Evolutionary conservation across 225 moss, liverwort and hornwort genomes (phyloP).

Genomic region (Rhytidiadelphus loreus): DNA sequence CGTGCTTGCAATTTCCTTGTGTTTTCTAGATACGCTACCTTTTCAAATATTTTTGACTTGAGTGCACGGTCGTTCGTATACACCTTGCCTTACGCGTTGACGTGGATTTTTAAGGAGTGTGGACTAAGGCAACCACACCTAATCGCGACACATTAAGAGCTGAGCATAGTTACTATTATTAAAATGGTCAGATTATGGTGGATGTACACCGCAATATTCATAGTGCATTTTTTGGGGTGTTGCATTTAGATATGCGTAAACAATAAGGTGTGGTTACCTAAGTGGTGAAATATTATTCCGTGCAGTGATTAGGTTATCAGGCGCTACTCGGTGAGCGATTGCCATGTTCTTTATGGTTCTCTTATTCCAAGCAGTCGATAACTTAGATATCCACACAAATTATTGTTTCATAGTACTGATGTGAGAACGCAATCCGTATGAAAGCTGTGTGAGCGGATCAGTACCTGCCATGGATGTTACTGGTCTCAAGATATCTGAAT

Average conservation of each 20-base stretch:
- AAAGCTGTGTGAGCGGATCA: background rate
- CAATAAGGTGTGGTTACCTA: background rate
- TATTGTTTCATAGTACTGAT: background rate
- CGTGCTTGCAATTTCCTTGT: background rate
- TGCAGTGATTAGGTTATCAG: background rate
- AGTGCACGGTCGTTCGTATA: background rate
- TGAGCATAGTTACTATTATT: background rate
- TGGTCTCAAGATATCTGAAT: background rate
- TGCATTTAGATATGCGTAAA: background rate
- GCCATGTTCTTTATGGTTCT: background rate
- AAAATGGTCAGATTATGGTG: background rate
- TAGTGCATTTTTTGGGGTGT: background rate
- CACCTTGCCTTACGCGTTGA: background rate
- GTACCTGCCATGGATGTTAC: background rate
- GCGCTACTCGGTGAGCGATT: background rate
- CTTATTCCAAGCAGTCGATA: background rate
- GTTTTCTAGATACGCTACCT: background rate
- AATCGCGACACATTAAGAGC: background rate
- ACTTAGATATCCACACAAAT: background rate
- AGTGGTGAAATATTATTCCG: background rate
- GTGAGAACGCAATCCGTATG: background rate
- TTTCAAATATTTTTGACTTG: background rate
- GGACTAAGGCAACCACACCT: background rate
- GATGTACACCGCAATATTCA: background rate
- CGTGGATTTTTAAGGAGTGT: background rate